Conservation (phyloP, 768 basidiomycete species). For the Vishniacozyma victoriae region DNA sequence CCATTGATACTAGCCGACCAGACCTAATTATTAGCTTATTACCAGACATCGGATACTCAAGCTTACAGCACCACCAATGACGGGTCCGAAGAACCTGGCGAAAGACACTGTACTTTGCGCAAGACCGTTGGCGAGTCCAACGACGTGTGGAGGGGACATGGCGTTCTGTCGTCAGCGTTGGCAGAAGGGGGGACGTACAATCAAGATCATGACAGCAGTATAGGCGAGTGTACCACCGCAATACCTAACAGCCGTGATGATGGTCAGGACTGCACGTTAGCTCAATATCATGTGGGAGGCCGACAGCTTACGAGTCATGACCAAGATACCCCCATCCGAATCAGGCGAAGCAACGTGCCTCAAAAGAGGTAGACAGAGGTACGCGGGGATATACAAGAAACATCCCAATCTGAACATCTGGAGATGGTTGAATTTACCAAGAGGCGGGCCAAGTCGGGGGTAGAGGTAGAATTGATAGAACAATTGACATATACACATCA, state of each 20-base stretch:
- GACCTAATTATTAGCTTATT: slow-evolving; percentile 11
- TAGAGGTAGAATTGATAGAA: slow-evolving; percentile 60
- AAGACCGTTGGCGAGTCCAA: slow-evolving; percentile 89
- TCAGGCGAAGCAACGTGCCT: slow-evolving; percentile 60
- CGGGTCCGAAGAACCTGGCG: slow-evolving; percentile 80
- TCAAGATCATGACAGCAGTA: slow-evolving; percentile 78
- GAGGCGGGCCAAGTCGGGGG: slow-evolving; percentile 47
- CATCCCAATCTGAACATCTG: slow-evolving; percentile 52
- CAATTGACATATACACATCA: slow-evolving; percentile 93
- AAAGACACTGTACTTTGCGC: slow-evolving; percentile 93
- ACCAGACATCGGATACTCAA: not conserved
- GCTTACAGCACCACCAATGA: slow-evolving; percentile 32
- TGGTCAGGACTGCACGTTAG: slow-evolving; percentile 55
- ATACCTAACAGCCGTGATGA: slow-evolving; percentile 82
- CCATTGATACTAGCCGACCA: slow-evolving; percentile 44
- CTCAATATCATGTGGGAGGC: not conserved
- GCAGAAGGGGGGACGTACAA: slow-evolving; percentile 43
- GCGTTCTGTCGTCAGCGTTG: slow-evolving; percentile 43
- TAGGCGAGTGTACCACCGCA: slow-evolving; percentile 84
- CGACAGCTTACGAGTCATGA: slow-evolving; percentile 58
- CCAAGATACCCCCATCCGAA: slow-evolving; percentile 65
- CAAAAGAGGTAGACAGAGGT: slow-evolving; percentile 73
- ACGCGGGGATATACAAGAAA: slow-evolving; percentile 79
- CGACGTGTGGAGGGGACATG: slow-evolving; percentile 78
- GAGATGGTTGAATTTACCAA: slow-evolving; percentile 47